Base-by-base conservation (phyloP, 805 yeast genomes). In the Danielozyma ontarioensis region DNA sequence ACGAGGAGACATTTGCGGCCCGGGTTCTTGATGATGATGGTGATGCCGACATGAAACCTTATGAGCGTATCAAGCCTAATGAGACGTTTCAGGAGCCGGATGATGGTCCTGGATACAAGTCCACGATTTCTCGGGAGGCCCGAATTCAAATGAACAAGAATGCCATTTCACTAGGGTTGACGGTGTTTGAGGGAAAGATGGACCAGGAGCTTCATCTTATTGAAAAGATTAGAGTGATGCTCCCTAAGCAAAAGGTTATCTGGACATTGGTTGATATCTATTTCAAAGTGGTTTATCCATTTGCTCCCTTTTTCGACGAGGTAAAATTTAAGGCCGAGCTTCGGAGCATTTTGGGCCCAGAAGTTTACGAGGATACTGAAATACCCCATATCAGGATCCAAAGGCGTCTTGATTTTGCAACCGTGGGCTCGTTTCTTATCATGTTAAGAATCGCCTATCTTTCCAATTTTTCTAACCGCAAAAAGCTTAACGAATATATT, bases 151-250 rank as follows among this genome's bases (percentile, higher is more conserved):
- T 55, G 41, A 59, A 59, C 34, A 50, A 52, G 33, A 46, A 53
- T 25, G 57, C 64, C 4, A 35, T 60, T 5, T 28, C 60, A 4
- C 41, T 60, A n/a, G 70, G 70, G 1, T 47, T 63, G 23, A 58
- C 66, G 1, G 37, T 55, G 2, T 55, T 37, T 26, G 66, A 61
- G 36, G 62, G 59, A 1, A 40, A 51, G 28, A 41, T 55, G 14
- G 55, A 59, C 32, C 55, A 51, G 35, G 55, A 52, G 28, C 28
- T 50, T 31, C 42, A 39, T 29, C 27, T 50, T 13, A 34, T 41
- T 6, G 53, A 44, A 15, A 39, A 44, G 28, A 41, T 47, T 30
- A 35, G 31, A 15, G 32, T 41, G 26, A 32, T 46, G 25, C 40
- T 48, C 3, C 51, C 54, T 17, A 39, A 41, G n/a, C 32, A 42